Base-by-base conservation (phyloP, 129 eudicot species). In the Centella asiatica region DNA sequence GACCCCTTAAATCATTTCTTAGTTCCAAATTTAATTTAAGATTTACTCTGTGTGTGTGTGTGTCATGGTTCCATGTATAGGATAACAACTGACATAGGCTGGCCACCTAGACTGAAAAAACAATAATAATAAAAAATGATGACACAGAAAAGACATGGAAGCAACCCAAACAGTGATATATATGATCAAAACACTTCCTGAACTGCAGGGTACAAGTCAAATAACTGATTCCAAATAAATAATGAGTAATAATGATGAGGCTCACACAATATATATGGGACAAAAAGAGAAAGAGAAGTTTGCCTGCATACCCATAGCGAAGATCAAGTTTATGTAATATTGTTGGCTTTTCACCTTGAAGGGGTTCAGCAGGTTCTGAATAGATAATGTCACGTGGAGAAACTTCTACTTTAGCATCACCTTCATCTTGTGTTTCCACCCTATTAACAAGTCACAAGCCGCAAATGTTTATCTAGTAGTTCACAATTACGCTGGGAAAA, bases 351-450 rank as follows among this genome's bases (percentile, higher is more conserved):
- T 90, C 90, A 27, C 66, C 78, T 66, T 73, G 80, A 64, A 76
- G 82, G 40, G 89, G 76, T 74, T 89, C 97, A 57, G 98, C 98
- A 65, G 85, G 75, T 78, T 84, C 87, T 40, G 86, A 79, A 71
- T 81, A 90, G 47, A 86, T 64, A 61, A 90, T 86, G 59, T 90
- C 97, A 70, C 97, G 97, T 37, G 98, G 98, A 63, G 98, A 90
- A 62, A 78, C 94, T 72, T 90, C 95, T 52, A 90, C 79, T 85
- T 79, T 90, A 32, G 98, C 94, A 79, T 90, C 95, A 59, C 98
- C 98, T 6, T 95, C 98, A 54, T 90, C 98, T 77, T 86, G 94
- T 29, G 98, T 90, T 89, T 90, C 95, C 72, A 75, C 95, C 95
- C 98, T 90, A 65, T 23, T 45, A 75, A 37, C 57, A 60, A 60